Percentiles rank a stretch among this genome's conserved stretches.
Evolutionary conservation across 768 basidiomycete genomes (phyloP).

Genomic region (Lentinula edodes): DNA sequence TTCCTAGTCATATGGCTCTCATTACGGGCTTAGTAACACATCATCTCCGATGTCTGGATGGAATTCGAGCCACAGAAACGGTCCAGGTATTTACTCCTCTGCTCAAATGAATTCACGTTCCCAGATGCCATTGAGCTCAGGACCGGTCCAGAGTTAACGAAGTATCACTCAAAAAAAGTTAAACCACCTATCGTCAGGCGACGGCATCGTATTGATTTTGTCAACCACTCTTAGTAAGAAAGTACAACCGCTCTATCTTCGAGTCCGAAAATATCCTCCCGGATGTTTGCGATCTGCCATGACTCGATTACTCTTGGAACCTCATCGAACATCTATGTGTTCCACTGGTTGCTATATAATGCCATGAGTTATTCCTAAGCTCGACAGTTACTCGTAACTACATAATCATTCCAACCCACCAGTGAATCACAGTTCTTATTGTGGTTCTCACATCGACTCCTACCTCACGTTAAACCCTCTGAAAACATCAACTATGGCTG

Average conservation of each 20-base stretch:
- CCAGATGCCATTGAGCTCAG: neutral
- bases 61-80: neutral
- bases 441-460: neutral
- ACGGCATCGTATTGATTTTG: neutral
- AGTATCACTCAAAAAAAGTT: no score
- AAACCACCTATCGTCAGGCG: neutral
- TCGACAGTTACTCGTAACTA: neutral
- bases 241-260: neutral
- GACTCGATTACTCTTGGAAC: neutral
- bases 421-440: no score
- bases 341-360: neutral
- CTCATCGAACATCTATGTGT: neutral
- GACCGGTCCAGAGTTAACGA: neutral
- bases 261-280: neutral
- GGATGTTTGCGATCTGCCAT: neutral
- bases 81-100: no score
- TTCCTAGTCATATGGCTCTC: neutral
- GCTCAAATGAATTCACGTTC: no score
- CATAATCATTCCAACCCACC: neutral
- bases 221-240: neutral
- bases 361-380: neutral
- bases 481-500: neutral
- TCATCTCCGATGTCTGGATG: neutral
- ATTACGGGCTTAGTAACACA: neutral
- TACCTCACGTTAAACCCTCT: neutral